Conservation (phyloP, 257 asterid genomes). For the Coffea canephora region DNA sequence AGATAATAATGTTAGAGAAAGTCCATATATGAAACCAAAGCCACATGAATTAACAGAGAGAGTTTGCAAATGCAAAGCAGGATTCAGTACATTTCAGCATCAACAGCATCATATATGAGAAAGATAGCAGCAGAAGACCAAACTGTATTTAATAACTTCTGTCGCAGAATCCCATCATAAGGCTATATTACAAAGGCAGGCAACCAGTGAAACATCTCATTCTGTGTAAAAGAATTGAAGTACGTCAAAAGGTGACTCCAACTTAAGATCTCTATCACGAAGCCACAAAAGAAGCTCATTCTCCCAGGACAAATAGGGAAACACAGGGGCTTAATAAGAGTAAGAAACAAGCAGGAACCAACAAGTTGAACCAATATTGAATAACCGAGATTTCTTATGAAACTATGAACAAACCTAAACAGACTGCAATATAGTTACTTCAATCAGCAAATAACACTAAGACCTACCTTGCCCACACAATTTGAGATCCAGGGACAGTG, state of each 20-base stretch:
- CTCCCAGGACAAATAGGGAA: not conserved
- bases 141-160: not conserved
- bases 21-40: not conserved
- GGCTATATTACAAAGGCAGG: constrained; percentile 6
- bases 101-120: not conserved
- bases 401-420: not conserved
- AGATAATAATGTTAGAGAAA: not conserved
- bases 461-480: constrained; percentile 91
- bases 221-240: not conserved
- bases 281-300: constrained; percentile 1
- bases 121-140: not conserved
- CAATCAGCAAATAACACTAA: not conserved
- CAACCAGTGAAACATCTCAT: not conserved
- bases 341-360: not conserved
- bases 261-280: not conserved
- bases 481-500: constrained; percentile 99
- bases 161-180: not conserved
- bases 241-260: not conserved
- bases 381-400: not conserved
- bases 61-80: not conserved
- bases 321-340: not conserved
- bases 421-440: not conserved
- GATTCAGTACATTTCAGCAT: not conserved
- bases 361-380: not conserved
- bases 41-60: not conserved